Percentiles rank a stretch among this genome's conserved stretches.
phyloP scores from a whole-genome alignment of 495 filamentous ascomycete genomes.

The Chlorociboria aeruginascens region DNA sequence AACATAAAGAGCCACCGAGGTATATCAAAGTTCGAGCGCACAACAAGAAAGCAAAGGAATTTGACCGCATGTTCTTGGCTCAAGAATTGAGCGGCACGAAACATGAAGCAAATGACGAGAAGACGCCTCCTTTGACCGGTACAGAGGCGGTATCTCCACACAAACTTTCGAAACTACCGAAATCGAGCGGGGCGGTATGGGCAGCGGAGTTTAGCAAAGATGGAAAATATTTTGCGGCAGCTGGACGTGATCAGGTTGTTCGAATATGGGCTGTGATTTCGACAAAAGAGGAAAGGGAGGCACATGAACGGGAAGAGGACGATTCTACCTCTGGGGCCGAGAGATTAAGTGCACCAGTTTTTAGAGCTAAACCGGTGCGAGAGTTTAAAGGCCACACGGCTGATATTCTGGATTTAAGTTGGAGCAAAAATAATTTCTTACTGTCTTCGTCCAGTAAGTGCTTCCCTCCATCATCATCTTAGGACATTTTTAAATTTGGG shows the following conservation, averaged over 20 bases:
- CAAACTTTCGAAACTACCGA: conserved; percentile 21
- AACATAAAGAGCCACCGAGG: conserved; percentile 76
- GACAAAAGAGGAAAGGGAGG: conserved; percentile 62
- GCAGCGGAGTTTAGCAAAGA: conserved; percentile 87
- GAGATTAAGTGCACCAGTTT: conserved; percentile 82
- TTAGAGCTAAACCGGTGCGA: conserved; percentile 60
- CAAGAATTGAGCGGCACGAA: conserved; percentile 61
- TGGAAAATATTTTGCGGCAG: conserved; percentile 82
- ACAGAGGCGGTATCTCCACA: conserved; percentile 24
- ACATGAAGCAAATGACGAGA: conserved; percentile 25
- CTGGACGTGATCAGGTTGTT: conserved; percentile 75
- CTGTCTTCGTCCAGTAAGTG: conserved; percentile 66
- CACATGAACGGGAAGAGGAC: conserved; percentile 60
- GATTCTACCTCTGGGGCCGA: conserved; percentile 38
- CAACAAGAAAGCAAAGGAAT: conserved; percentile 74
- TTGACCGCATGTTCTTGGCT: conserved; percentile 79
- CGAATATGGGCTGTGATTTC: conserved; percentile 86
- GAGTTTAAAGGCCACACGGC: conserved; percentile 80
- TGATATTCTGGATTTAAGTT: conserved; percentile 84
- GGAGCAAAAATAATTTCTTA: conserved; percentile 99
- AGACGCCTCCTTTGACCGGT: conserved; percentile 21
- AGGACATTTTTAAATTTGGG: neutral
- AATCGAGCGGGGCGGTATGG: conserved; percentile 62
- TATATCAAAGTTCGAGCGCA: conserved; percentile 79
- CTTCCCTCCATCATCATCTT: conserved; percentile 26